These are phyloP conservation scores for Aspergillus conjunctus DNA, from an alignment of 495 filamentous ascomycete species.

Conservation along the genomic window DNA sequence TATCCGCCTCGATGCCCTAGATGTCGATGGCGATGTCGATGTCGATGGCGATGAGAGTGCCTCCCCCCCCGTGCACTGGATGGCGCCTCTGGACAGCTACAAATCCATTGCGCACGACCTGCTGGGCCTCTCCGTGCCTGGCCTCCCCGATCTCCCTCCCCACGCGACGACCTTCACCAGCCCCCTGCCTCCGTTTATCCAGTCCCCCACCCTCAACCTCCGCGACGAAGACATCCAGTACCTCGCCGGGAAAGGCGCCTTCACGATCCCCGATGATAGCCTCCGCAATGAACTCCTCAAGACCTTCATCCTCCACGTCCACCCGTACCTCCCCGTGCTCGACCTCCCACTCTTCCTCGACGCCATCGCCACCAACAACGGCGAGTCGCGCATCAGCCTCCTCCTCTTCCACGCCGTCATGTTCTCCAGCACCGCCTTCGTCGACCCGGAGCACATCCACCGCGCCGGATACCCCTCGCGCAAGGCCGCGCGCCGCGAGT, in stretches of 20 bases:
- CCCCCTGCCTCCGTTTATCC: slow-evolving; percentile 5
- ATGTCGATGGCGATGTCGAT: too few species aligned
- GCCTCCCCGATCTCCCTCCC: slow-evolving; percentile 3
- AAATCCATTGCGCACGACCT: slow-evolving; percentile 16
- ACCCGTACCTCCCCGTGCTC: slow-evolving; percentile 73
- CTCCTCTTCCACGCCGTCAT: slow-evolving; percentile 69
- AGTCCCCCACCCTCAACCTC: slow-evolving; percentile 1
- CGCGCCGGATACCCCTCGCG: slow-evolving; percentile 62
- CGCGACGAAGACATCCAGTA: slow-evolving; percentile 39
- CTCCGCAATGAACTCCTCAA: slow-evolving; percentile 64
- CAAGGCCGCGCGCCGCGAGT: slow-evolving; percentile 64
- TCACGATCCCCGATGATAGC: slow-evolving; percentile 56
- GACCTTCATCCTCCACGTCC: slow-evolving; percentile 67
- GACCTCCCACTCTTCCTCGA: slow-evolving; percentile 63
- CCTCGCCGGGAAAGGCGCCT: slow-evolving; percentile 63
- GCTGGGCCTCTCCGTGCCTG: slow-evolving; percentile 4
- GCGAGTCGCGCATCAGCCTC: slow-evolving; percentile 56
- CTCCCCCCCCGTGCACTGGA: slow-evolving; percentile 10
- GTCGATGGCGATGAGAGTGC: not conserved
- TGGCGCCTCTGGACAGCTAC: slow-evolving; percentile 15
- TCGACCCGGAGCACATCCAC: slow-evolving; percentile 59
- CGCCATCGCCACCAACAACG: slow-evolving; percentile 53
- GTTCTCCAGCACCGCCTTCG: slow-evolving; percentile 66
- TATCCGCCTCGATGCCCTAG: not conserved
- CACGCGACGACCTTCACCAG: not conserved